Percentiles rank a stretch among this genome's conserved stretches.
phyloP scores from a whole-genome alignment of 257 asterid species.

The Solanum pinnatisectum region DNA sequence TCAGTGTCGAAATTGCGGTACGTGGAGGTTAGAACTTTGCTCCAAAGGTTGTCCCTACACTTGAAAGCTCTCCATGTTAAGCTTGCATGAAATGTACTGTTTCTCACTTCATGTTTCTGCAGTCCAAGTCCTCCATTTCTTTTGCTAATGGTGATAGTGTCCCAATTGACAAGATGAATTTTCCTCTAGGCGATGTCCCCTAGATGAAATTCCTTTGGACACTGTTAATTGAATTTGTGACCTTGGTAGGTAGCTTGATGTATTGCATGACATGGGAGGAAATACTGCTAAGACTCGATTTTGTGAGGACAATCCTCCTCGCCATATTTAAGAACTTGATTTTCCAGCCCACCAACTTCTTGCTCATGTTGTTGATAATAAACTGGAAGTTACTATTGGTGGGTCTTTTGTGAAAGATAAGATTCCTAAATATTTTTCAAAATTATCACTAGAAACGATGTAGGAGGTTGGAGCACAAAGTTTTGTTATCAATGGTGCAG shows the following conservation, averaged over 20 bases:
- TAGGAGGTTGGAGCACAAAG: too few relatives aligned
- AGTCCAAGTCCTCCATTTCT: background rate
- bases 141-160: background rate
- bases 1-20: too few relatives aligned
- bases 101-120: background rate
- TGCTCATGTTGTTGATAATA: too few relatives aligned
- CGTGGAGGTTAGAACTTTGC: background rate
- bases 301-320: background rate
- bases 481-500: too few relatives aligned
- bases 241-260: background rate
- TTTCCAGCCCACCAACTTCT: too few relatives aligned
- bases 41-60: background rate
- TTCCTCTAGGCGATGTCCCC: too few relatives aligned
- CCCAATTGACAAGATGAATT: background rate
- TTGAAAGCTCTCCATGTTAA: background rate
- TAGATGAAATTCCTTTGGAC: fast-evolving
- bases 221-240: background rate
- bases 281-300: background rate
- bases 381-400: too few relatives aligned
- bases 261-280: background rate
- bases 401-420: too few relatives aligned
- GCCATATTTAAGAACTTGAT: background rate
- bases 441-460: too few relatives aligned
- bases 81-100: background rate
- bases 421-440: too few relatives aligned